Evolutionary conservation across 768 basidiomycete species (phyloP), one percentile per base, ranked within the genome.

Genomic region (Asterophora parasitica): DNA sequence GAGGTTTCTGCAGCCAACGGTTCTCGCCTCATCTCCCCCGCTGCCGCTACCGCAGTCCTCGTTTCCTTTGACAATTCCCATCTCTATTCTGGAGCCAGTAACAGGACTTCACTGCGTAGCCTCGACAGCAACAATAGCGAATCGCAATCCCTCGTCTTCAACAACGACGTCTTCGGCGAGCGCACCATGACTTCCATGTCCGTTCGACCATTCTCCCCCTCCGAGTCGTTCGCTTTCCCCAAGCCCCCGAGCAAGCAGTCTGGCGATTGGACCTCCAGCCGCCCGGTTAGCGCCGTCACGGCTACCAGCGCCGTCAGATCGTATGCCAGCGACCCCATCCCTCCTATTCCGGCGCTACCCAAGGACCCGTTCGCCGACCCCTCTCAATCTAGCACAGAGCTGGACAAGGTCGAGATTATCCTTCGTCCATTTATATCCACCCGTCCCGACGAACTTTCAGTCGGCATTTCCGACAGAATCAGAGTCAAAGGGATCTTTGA

Each of bases 191-290:
- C 79, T 0, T 78, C 81, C 17, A 79, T 84, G 72, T 79, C 73
- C 32, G 81, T 82, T 15, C 78, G 79, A 33, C 82, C 81, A 2
- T 85, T 83, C 67, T 78, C 82, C 0, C 79, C 81, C 9, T 76
- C 77, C 13, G 84, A 87, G 59, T 76, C 78, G 4, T 86, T 83
- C 63, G 64, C 79, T 7, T 86, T 87, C 70, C 85, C 84, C 2
- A 77, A 76, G 46, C 84, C 85, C 2, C 82, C 81, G 4, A 57
- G 52, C 20, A 43, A 56, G 31, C 65, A 48, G 57, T 59, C 36
- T 2, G 52, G 55, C 23, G 58, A 61, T 13, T 52, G 57, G 51
- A 50, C 32, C 36, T 55, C 58, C 11, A 57, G 56, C 13, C 53
- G 62, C 10, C 61, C 61, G 2, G 36, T 48, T 36, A 65, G 62